Base-by-base conservation (phyloP, 2,329 filamentous ascomycete species). In the Coniochaeta hoffmannii region DNA sequence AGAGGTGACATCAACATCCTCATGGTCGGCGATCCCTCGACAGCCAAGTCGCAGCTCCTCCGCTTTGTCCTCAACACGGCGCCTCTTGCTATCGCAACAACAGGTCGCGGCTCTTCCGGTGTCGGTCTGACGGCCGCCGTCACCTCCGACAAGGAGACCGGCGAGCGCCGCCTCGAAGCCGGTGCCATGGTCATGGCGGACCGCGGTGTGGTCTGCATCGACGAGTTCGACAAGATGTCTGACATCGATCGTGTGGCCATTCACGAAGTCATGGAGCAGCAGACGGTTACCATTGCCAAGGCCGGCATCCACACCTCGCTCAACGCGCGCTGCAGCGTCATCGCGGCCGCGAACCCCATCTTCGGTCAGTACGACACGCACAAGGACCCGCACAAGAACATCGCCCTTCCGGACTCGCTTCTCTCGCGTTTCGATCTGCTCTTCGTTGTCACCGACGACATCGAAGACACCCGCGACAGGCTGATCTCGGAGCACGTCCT, bases 191-290 rank as follows among this genome's bases (percentile, higher is more conserved):
- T 99, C 58, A 89, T 99, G 66, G 94, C 86, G 60, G 94, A 99
- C 70, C 88, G 94, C 60, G 94, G 94, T 63, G 93, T 99, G 11
- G 94, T 99, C 32, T 99, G 94, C 76, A 99, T 99, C 62, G 94
- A 99, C 69, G 94, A 99, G 67, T 99, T 99, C 63, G 94, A 99
- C 76, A 99, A 99, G 73, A 99, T 99, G 94, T 97, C 91, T 56
- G 94, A 99, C 68, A 87, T 97, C 56, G 94, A 99, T 72, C 86
- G 94, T 68, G 94, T 99, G 4, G 94, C 94, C 50, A 99, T 99
- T 64, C 94, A 99, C 82, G 94, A 99, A 89, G 94, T 99, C 62
- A 99, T 99, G 94, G 94, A 99, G 74, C 94, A 99, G 75, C 94
- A 99, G 73, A 99, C 94, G 0, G 94, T 99, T 58, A 99, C 94